Percentiles rank a stretch among this genome's conserved stretches.
Conservation (phyloP, 2,329 filamentous ascomycete species). For the Claviceps fusiformis region DNA sequence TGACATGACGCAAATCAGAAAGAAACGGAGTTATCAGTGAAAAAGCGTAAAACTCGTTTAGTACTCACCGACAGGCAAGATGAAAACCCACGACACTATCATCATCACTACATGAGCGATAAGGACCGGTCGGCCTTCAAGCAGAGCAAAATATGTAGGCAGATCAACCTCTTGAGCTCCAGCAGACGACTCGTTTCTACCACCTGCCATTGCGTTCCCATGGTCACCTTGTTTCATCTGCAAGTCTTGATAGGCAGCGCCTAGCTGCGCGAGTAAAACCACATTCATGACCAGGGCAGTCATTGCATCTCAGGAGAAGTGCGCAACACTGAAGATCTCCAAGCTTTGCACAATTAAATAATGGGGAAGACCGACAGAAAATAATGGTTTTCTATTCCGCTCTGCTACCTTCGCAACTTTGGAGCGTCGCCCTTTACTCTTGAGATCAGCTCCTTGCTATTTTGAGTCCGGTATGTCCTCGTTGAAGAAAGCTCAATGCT, state of each 20-base stretch:
- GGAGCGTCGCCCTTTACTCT: neutral
- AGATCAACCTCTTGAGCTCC: constrained; percentile 16
- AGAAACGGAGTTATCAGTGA: neutral
- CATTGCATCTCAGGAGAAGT: neutral
- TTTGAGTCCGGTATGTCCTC: neutral
- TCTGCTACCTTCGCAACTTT: neutral
- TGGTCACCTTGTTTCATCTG: neutral
- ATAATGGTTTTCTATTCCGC: neutral
- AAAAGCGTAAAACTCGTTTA: neutral
- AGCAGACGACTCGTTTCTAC: neutral
- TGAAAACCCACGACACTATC: constrained; percentile 56
- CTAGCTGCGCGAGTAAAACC: neutral
- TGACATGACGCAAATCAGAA: neutral
- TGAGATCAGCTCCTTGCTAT: neutral
- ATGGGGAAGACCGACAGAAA: neutral
- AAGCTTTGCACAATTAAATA: neutral
- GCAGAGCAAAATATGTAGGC: constrained; percentile 46
- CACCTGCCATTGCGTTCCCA: neutral
- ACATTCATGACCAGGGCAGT: neutral
- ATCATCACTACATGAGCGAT: constrained; percentile 59
- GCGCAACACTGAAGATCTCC: neutral
- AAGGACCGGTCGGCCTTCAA: constrained; percentile 41
- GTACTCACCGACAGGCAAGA: constrained; percentile 56
- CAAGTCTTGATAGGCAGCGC: neutral
- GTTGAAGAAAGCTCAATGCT: neutral